A percentile compares a stretch with the other conserved stretches of the same genome.
These are phyloP conservation scores for Friedmanniomyces endolithicus DNA, from an alignment of 495 filamentous ascomycete species.

Conservation along the genomic window DNA sequence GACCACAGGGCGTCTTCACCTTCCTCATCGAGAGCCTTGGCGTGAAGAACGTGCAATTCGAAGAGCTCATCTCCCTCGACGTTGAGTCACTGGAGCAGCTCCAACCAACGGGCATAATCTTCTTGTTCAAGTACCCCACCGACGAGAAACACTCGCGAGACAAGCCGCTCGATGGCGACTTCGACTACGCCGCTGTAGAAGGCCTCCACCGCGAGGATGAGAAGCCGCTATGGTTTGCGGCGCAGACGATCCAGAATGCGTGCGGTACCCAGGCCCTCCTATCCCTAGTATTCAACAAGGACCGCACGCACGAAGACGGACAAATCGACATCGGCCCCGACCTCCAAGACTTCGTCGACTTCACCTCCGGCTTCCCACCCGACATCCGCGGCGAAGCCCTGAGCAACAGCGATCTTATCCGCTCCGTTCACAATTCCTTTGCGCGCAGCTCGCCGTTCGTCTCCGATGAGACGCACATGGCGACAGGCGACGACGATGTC, in stretches of 20 bases:
- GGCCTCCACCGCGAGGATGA: constrained; percentile 15
- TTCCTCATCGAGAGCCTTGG: constrained; percentile 85
- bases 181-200: constrained; percentile 61
- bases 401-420: constrained; percentile 65
- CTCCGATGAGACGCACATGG: constrained; percentile 59
- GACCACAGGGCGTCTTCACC: constrained; percentile 80
- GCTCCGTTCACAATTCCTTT: constrained; percentile 88
- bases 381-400: constrained; percentile 60
- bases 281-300: constrained; percentile 82
- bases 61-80: constrained; percentile 87
- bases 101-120: constrained; percentile 65
- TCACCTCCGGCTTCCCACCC: constrained; percentile 74
- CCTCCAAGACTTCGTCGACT: constrained; percentile 74
- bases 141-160: constrained; percentile 46
- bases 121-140: constrained; percentile 96
- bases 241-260: constrained; percentile 97
- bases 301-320: constrained; percentile 14
- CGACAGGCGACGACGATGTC: constrained; percentile 57
- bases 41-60: constrained; percentile 87
- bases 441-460: constrained; percentile 78
- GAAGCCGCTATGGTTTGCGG: constrained; percentile 72
- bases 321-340: constrained; percentile 46
- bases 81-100: constrained; percentile 63
- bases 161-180: constrained; percentile 60
- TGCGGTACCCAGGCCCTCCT: constrained; percentile 96